Conservation (phyloP, 257 asterid genomes). For the Plantago major region DNA sequence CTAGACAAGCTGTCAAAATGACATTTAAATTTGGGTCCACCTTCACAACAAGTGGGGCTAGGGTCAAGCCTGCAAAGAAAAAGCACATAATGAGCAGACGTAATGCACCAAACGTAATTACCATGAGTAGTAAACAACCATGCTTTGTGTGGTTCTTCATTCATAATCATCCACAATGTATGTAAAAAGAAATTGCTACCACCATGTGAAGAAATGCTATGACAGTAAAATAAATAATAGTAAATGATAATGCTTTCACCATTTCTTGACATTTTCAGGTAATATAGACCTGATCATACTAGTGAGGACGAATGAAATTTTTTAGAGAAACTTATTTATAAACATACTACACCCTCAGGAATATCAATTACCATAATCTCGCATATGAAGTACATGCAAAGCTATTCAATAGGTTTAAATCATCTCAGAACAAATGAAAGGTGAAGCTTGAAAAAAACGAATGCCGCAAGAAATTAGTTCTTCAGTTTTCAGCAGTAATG, state of each 20-base stretch:
- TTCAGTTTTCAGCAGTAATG: background rate
- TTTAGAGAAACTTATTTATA: no score
- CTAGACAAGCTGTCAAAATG: constrained; percentile 77
- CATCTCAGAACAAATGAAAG: no score
- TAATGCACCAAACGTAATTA: constrained; percentile 11
- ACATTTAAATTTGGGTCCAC: constrained; percentile 90
- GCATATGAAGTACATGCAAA: no score
- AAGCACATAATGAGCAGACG: constrained; percentile 13
- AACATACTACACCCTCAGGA: no score
- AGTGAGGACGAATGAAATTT: no score
- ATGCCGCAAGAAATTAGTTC: background rate
- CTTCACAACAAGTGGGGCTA: constrained; percentile 87
- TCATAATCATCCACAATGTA: constrained; percentile 13
- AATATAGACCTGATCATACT: no score
- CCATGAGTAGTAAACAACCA: background rate
- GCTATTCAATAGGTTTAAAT: no score
- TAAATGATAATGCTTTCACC: background rate
- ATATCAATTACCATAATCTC: no score
- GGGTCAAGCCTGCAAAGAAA: constrained; percentile 61
- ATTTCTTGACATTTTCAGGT: background rate
- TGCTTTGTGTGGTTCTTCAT: background rate
- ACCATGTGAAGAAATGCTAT: background rate
- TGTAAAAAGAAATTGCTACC: background rate
- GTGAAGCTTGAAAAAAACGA: background rate
- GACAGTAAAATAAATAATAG: no score